Percentiles rank a stretch among this genome's conserved stretches.
Conservation (phyloP, 139 green algal species). For the Eudorina sp. region DNA sequence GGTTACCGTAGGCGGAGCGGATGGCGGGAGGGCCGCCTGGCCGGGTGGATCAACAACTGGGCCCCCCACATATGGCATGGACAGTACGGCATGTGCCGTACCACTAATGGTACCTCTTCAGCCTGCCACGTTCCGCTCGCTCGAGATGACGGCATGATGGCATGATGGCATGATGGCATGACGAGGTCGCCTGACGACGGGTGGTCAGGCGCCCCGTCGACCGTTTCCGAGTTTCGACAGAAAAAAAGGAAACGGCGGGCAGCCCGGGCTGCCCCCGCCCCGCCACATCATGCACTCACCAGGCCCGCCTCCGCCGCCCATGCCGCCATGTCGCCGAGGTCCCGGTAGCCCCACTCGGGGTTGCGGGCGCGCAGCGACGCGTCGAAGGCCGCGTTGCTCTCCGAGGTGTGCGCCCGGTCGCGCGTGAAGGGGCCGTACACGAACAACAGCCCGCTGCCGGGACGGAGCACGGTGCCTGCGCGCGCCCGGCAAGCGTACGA, state of each 20-base stretch:
- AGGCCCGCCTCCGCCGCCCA: conserved; percentile 55
- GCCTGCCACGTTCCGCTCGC: neutral
- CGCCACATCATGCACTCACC: conserved; percentile 5
- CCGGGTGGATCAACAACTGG: too few relatives aligned
- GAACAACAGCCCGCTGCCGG: conserved; percentile 43
- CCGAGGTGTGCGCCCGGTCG: conserved; percentile 57
- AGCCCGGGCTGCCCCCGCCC: too few relatives aligned
- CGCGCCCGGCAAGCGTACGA: too few relatives aligned
- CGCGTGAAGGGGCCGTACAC: conserved; percentile 76
- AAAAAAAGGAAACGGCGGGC: too few relatives aligned
- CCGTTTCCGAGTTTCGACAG: neutral
- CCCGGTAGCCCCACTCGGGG: conserved; percentile 72
- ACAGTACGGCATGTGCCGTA: neutral
- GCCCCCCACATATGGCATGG: neutral
- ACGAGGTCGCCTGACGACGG: neutral
- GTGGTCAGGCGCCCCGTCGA: neutral
- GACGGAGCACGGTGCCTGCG: neutral
- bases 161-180: neutral
- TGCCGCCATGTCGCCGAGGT: conserved; percentile 59
- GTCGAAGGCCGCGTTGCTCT: conserved; percentile 72
- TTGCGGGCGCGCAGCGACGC: conserved; percentile 53
- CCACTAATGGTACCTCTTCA: too few relatives aligned
- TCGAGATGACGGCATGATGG: neutral
- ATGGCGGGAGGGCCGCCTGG: too few relatives aligned
- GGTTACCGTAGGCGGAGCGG: neutral